Base-by-base conservation (phyloP, 495 filamentous ascomycete species). In the Penicillium nucicola region DNA sequence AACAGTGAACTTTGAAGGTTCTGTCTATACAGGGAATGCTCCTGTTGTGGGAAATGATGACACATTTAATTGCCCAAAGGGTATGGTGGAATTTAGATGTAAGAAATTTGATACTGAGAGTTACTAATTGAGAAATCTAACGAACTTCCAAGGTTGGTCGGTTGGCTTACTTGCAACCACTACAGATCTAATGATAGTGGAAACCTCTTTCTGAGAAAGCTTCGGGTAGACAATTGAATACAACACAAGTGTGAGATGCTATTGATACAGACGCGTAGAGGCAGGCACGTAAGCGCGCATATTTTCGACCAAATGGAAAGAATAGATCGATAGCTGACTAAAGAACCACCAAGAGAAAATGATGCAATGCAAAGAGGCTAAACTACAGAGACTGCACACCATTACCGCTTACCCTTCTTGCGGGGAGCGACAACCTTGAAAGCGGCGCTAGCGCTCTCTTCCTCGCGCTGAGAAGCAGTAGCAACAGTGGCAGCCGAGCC, bases 401-500 rank as follows among this genome's bases (percentile, higher is more conserved):
- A 45, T 60, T 70, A 87, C 73, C 83, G 80, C 77, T 86, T 93
- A 52, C 89, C 88, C 81, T 95, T 96, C 83, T 96, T 97, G 69
- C 95, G 92, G 52, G 84, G 80, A 37, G 88, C 82, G 34, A 97
- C 92, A 36, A 97, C 86, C 75, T 90, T 89, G 73, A 96, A 97
- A 5, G 82, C 82, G 9, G 83, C 72, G 62, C 72, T 78, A 52
- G 75, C 68, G 51, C 74, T 68, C 44, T 79, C 74, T 52, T 81
- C 79, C 57, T 79, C 68, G 12, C 74, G 75, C 17, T 60, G 66
- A 13, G 68, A 66, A 56, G 75, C 78, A 10, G 71, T 62, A 20
- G 77, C 39, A 50, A 54, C 41, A 12, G 44, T 53, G 12, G 56
- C 57, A 22, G 62, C 48, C 7, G 62, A 77, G 5, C 83, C 82